Conservation (phyloP, 2,329 filamentous ascomycete species). For the Apiospora sp. region DNA sequence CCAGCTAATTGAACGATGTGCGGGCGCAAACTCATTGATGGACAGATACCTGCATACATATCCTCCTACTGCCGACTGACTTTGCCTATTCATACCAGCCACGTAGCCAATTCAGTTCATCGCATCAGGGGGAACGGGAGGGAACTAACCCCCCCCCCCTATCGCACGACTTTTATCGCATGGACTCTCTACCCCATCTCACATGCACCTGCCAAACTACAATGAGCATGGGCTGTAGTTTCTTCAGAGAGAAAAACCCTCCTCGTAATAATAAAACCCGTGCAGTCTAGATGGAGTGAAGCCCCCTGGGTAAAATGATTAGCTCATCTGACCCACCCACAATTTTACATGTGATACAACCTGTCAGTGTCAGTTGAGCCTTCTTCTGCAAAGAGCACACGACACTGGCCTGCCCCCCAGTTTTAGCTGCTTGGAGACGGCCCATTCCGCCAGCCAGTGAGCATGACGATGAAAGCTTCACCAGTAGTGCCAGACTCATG, state of each 20-base stretch:
- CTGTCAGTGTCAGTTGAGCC: background rate
- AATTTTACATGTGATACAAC: slow-evolving; percentile 35
- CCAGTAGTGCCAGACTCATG: slow-evolving; percentile 10
- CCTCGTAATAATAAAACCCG: background rate
- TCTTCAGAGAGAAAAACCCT: background rate
- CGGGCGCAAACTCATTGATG: background rate
- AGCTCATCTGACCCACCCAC: slow-evolving; percentile 19
- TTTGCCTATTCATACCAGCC: background rate
- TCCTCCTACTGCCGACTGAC: no score
- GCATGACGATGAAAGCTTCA: background rate
- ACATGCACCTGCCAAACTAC: slow-evolving; percentile 1
- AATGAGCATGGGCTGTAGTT: no score
- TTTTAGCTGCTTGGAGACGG: background rate
- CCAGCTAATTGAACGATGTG: background rate
- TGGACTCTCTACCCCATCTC: background rate
- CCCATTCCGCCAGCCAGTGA: background rate
- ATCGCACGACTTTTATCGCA: slow-evolving; percentile 18
- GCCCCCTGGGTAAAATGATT: background rate
- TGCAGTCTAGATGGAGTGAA: background rate
- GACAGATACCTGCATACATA: background rate
- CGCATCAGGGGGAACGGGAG: background rate
- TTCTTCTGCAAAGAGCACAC: slow-evolving; percentile 33
- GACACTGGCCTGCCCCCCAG: slow-evolving; percentile 28
- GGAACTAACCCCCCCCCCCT: background rate
- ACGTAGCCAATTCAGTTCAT: slow-evolving; percentile 11